Conservation (phyloP, 2,329 filamentous ascomycete species). For the Ophiostoma perfectum region DNA sequence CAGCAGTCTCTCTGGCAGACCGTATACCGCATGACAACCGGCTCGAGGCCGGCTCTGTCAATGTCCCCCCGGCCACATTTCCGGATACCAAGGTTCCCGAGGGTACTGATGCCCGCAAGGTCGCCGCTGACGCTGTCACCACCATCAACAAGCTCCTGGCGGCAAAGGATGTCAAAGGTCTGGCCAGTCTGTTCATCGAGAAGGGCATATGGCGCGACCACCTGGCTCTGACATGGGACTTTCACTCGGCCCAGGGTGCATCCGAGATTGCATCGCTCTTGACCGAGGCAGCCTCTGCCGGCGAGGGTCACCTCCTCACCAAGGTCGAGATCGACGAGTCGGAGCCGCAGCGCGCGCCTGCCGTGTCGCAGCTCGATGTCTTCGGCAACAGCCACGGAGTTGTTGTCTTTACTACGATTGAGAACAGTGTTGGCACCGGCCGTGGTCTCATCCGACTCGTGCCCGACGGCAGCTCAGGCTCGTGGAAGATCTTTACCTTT, state of each 20-base stretch:
- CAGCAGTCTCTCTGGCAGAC: conserved; percentile 14
- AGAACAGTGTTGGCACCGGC: conserved; percentile 50
- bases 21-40: conserved; percentile 24
- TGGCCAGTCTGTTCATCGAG: conserved; percentile 39
- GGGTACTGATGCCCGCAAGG: conserved; percentile 34
- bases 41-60: conserved; percentile 47
- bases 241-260: conserved; percentile 46
- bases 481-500: conserved; percentile 59
- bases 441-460: conserved; percentile 52
- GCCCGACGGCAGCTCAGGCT: conserved; percentile 30
- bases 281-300: conserved; percentile 30
- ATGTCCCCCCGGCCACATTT: conserved; percentile 45
- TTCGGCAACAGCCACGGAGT: conserved; percentile 48
- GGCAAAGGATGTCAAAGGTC: conserved; percentile 33
- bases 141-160: conserved; percentile 40
- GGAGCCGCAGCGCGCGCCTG: conserved; percentile 41
- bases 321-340: conserved; percentile 44
- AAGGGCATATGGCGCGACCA: conserved; percentile 56
- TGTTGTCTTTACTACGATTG: conserved; percentile 50
- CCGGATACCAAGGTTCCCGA: conserved; percentile 32
- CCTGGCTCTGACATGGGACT: conserved; percentile 51
- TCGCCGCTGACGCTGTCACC: conserved; percentile 37
- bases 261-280: conserved; percentile 40
- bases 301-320: conserved; percentile 33
- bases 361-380: conserved; percentile 44